Conservation (phyloP, 2,329 filamentous ascomycete genomes). For the Trichoderma pleuroti region DNA sequence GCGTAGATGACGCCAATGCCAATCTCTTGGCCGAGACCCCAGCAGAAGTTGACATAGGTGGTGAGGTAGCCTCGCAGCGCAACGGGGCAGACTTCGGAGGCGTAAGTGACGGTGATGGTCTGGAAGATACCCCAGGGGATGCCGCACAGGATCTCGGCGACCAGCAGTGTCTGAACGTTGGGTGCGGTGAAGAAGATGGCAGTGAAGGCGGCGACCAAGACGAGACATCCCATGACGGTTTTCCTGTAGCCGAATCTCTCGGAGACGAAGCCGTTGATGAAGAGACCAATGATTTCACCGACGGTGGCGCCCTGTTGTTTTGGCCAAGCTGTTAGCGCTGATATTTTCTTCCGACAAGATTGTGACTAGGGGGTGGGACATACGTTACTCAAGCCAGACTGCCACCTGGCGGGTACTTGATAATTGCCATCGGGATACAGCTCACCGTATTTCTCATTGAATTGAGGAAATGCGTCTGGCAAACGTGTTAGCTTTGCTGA, state of each 20-base stretch:
- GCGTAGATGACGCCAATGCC: slow-evolving; percentile 69
- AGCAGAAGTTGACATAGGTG: slow-evolving; percentile 74
- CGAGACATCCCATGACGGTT: slow-evolving; percentile 58
- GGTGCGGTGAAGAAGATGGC: slow-evolving; percentile 63
- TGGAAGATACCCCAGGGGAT: slow-evolving; percentile 62
- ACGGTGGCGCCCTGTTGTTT: slow-evolving; percentile 24
- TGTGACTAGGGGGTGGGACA: slow-evolving; percentile 22
- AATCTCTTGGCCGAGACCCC: slow-evolving; percentile 71
- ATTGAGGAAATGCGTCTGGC: slow-evolving; percentile 51
- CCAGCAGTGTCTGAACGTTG: slow-evolving; percentile 55
- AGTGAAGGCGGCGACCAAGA: slow-evolving; percentile 54
- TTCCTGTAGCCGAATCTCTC: slow-evolving; percentile 66
- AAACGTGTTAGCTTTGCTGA: not conserved
- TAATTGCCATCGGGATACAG: slow-evolving; percentile 44
- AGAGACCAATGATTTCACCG: slow-evolving; percentile 64
- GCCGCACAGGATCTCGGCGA: slow-evolving; percentile 61
- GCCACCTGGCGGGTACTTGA: slow-evolving; percentile 59
- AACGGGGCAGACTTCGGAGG: slow-evolving; percentile 69
- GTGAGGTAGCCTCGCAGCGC: slow-evolving; percentile 68
- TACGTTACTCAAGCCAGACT: slow-evolving; percentile 57
- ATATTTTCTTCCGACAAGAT: not conserved
- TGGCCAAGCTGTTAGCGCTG: not conserved
- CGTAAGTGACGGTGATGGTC: slow-evolving; percentile 60
- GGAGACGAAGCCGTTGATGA: slow-evolving; percentile 62
- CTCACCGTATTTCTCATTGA: slow-evolving; percentile 56